Evolutionary conservation across 2,329 filamentous ascomycete genomes (phyloP).

Genomic region (Sporothrix protearum): DNA sequence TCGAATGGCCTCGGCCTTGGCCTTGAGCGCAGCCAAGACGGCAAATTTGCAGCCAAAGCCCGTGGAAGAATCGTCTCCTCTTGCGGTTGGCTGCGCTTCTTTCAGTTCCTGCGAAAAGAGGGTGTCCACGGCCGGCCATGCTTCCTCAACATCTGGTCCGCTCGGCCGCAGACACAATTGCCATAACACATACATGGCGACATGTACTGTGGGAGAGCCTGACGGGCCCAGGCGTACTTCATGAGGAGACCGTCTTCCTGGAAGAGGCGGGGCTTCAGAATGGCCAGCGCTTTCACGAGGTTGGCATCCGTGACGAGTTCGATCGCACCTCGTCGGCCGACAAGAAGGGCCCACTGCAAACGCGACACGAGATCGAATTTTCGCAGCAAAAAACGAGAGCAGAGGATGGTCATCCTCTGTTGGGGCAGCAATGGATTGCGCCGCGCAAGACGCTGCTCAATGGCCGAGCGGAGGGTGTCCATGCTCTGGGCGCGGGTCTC

Average conservation of each 20-base stretch:
- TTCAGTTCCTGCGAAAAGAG: not conserved
- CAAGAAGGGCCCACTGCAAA: not conserved
- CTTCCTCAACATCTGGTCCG: not conserved
- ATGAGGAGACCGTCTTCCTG: not conserved
- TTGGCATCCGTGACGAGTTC: not conserved
- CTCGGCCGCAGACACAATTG: not conserved
- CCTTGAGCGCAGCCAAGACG: constrained; percentile 13
- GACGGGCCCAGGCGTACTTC: not conserved
- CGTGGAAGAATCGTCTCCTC: not conserved
- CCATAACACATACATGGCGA: constrained; percentile 13
- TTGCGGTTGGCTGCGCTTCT: not conserved
- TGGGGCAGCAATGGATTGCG: not conserved
- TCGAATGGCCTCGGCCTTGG: constrained; percentile 10
- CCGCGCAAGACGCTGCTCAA: not conserved
- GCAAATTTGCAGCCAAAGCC: constrained; percentile 9
- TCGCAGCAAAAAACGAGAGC: not conserved
- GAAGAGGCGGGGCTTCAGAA: not conserved
- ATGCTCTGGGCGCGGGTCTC: not conserved
- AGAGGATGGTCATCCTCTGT: constrained; percentile 3
- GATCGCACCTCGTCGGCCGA: not conserved
- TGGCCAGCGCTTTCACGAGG: not conserved
- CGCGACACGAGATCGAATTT: constrained; percentile 1
- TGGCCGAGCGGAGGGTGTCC: not conserved
- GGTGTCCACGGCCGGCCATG: not conserved
- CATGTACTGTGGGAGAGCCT: constrained; percentile 6